Conservation (phyloP, 345 rosid genomes). For the Brassica incana region DNA sequence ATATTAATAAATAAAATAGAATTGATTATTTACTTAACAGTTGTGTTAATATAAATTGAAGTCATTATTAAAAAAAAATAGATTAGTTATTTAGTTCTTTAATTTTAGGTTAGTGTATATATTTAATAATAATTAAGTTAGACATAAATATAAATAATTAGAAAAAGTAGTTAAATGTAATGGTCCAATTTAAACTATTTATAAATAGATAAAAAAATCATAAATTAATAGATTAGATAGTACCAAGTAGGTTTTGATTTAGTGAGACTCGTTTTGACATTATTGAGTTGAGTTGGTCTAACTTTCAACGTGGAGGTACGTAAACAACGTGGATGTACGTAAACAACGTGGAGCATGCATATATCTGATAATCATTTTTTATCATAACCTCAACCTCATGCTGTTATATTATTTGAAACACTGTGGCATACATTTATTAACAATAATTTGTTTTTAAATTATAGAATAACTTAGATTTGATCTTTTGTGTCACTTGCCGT, state of each 20-base stretch:
- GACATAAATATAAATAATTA: too few species aligned
- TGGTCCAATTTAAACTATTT: too few species aligned
- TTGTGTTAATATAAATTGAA: too few species aligned
- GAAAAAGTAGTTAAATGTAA: too few species aligned
- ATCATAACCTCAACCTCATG: not conserved
- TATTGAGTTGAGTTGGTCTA: not conserved
- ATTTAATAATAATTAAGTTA: too few species aligned
- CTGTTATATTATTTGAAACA: not conserved
- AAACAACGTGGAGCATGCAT: not conserved
- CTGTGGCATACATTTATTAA: not conserved
- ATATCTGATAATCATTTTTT: not conserved
- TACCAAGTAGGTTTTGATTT: not conserved
- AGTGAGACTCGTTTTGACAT: slow-evolving; percentile 17
- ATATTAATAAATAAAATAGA: too few species aligned
- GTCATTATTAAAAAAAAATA: too few species aligned
- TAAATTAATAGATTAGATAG: too few species aligned
- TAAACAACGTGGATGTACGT: not conserved
- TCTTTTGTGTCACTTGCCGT: not conserved
- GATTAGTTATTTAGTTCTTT: too few species aligned
- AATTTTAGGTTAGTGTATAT: too few species aligned
- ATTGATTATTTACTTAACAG: too few species aligned
- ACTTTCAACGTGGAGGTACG: not conserved
- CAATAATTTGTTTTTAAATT: not conserved
- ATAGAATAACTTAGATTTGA: not conserved
- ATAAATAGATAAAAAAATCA: too few species aligned